phyloP scores from a whole-genome alignment of 2,329 filamentous ascomycete species.

The Endothia cerciana region DNA sequence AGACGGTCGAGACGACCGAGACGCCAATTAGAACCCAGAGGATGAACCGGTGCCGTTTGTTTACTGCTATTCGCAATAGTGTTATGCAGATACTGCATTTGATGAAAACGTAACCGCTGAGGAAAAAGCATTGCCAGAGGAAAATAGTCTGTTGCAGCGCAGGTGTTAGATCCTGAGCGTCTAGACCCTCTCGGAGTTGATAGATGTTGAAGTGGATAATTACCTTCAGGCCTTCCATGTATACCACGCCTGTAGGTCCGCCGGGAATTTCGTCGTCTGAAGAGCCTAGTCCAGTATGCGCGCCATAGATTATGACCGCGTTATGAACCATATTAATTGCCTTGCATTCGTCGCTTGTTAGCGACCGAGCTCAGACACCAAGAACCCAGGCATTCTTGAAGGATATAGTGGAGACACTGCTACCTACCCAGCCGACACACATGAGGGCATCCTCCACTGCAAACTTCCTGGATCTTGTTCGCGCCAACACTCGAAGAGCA shows the following conservation, averaged over 20 bases:
- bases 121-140: slow-evolving; percentile 31
- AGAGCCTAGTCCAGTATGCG: slow-evolving; percentile 31
- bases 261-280: slow-evolving; percentile 10
- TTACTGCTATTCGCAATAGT: slow-evolving; percentile 27
- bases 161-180: not conserved
- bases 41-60: slow-evolving; percentile 19
- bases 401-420: not conserved
- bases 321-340: slow-evolving; percentile 31
- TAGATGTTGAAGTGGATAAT: not conserved
- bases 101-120: slow-evolving; percentile 29
- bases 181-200: not conserved
- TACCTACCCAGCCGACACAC: slow-evolving; percentile 28
- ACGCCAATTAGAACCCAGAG: slow-evolving; percentile 27
- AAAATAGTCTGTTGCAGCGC: not conserved
- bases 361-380: not conserved
- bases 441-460: slow-evolving; percentile 27
- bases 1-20: slow-evolving; percentile 18
- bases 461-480: slow-evolving; percentile 14
- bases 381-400: not conserved
- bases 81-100: slow-evolving; percentile 31
- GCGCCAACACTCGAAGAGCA: slow-evolving; percentile 5
- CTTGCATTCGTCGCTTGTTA: slow-evolving; percentile 5
- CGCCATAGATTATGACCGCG: slow-evolving; percentile 31
- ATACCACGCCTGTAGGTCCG: not conserved
- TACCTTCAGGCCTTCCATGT: not conserved